Conservation (phyloP, 1,139 yeast genomes). For the Schwanniomyces etchellsii region DNA sequence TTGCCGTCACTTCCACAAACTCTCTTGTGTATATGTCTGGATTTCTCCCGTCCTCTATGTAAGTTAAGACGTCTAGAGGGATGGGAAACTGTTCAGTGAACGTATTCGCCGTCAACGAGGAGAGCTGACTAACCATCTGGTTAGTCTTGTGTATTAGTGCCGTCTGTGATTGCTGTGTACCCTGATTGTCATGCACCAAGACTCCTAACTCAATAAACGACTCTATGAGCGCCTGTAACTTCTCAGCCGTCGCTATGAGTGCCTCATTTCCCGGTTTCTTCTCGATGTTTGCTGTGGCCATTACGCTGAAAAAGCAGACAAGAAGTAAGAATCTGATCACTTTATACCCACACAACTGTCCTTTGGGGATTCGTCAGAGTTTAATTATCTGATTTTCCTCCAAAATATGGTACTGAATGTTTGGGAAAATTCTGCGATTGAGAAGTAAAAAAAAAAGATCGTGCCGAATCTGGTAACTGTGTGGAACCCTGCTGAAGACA, state of each 20-base stretch:
- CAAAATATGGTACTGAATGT: too few relatives aligned
- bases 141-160: conserved; percentile 38
- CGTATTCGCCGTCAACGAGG: conserved; percentile 29
- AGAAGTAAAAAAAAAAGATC: too few relatives aligned
- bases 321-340: too few relatives aligned
- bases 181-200: conserved; percentile 88
- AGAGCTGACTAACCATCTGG: conserved; percentile 34
- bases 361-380: too few relatives aligned
- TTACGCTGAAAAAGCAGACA: conserved; percentile 9
- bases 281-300: conserved; percentile 34
- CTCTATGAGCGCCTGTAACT: conserved; percentile 70
- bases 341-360: too few relatives aligned
- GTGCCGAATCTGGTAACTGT: too few relatives aligned
- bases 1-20: conserved; percentile 86
- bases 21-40: conserved; percentile 97
- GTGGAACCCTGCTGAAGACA: too few relatives aligned
- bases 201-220: conserved; percentile 85
- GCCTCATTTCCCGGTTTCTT: conserved; percentile 31
- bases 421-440: too few relatives aligned
- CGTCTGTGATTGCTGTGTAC: conserved; percentile 53
- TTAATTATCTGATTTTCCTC: too few relatives aligned
- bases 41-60: conserved; percentile 92
- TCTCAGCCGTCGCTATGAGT: conserved; percentile 47
- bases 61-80: conserved; percentile 73
- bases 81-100: conserved; percentile 40